A percentile compares a stretch with the other conserved stretches of the same genome.
Conservation (phyloP, 2,329 filamentous ascomycete genomes). For the Nothophaeocryptopus gaeumannii region DNA sequence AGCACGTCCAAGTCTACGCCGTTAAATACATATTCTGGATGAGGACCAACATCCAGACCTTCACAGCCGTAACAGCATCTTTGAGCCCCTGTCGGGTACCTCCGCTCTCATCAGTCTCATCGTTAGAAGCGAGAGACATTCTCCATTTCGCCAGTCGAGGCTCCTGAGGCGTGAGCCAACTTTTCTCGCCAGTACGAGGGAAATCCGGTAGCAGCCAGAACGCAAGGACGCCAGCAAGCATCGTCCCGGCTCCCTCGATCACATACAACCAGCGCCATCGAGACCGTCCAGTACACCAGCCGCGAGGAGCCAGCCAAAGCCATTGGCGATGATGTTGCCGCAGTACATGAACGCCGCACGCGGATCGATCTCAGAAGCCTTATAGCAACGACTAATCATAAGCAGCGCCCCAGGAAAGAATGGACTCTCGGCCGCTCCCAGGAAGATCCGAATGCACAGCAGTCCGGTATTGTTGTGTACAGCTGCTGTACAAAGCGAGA, state of each 20-base stretch:
- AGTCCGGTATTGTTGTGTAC: constrained; percentile 3
- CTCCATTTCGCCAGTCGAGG: constrained; percentile 4
- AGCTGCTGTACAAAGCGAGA: constrained; percentile 5
- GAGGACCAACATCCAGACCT: constrained; percentile 1
- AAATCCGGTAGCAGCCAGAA: constrained; percentile 3
- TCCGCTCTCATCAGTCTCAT: constrained; percentile 5
- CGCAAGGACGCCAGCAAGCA: constrained; percentile 4
- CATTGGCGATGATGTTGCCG: constrained; percentile 30
- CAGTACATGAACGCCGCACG: constrained; percentile 9
- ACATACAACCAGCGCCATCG: constrained; percentile 11
- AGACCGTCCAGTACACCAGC: constrained; percentile 10
- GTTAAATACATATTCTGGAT: constrained; percentile 3
- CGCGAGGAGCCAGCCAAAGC: constrained; percentile 18
- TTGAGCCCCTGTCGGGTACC: background rate
- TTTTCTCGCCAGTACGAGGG: background rate
- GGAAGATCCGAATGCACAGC: background rate
- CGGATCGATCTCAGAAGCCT: constrained; percentile 7
- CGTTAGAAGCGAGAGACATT: constrained; percentile 1
- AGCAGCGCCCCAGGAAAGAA: constrained; percentile 13
- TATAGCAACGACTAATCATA: constrained; percentile 11
- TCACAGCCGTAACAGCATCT: constrained; percentile 2
- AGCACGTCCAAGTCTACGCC: constrained; percentile 7
- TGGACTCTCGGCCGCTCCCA: constrained; percentile 4
- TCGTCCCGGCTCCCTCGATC: constrained; percentile 3
- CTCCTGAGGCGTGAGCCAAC: constrained; percentile 6